These are phyloP conservation scores for Taxawa tesnikishii DNA, from an alignment of 2,329 filamentous ascomycete genomes.

Conservation along the genomic window DNA sequence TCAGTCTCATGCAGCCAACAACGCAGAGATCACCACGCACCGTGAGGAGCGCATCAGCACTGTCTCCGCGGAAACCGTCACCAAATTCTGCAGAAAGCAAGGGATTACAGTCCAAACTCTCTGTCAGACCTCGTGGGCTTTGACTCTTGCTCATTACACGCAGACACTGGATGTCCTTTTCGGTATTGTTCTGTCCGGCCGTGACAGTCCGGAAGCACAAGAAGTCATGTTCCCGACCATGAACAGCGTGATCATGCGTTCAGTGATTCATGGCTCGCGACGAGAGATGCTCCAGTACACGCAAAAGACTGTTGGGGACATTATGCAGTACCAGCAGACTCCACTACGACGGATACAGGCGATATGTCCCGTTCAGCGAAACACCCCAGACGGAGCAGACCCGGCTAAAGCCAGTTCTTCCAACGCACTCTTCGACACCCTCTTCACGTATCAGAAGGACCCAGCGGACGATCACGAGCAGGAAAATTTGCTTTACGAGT, in stretches of 20 bases:
- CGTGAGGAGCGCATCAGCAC: slow-evolving; percentile 35
- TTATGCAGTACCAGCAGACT: slow-evolving; percentile 63
- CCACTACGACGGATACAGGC: slow-evolving; percentile 57
- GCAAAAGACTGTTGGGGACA: slow-evolving; percentile 54
- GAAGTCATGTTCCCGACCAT: slow-evolving; percentile 74
- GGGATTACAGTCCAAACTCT: slow-evolving; percentile 66
- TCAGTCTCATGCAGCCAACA: slow-evolving; percentile 8
- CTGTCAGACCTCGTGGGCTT: slow-evolving; percentile 64
- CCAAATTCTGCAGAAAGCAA: slow-evolving; percentile 50
- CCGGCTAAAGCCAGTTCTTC: slow-evolving; percentile 25
- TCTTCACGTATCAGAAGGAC: slow-evolving; percentile 55
- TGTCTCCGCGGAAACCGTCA: slow-evolving; percentile 30
- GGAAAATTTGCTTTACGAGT: slow-evolving; percentile 40
- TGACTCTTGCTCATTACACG: slow-evolving; percentile 52
- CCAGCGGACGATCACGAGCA: slow-evolving; percentile 19
- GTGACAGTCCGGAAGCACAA: slow-evolving; percentile 60
- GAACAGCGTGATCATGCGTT: slow-evolving; percentile 73
- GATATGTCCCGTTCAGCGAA: slow-evolving; percentile 21
- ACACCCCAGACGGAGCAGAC: not conserved
- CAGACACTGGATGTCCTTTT: slow-evolving; percentile 64
- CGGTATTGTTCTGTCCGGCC: slow-evolving; percentile 71
- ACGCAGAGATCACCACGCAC: slow-evolving; percentile 16
- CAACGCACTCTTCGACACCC: slow-evolving; percentile 44
- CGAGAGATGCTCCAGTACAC: slow-evolving; percentile 57
- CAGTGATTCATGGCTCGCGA: slow-evolving; percentile 57